These are phyloP conservation scores for Phytopythium montanum DNA, from an alignment of 352 stramenopile species.

Conservation along the genomic window DNA sequence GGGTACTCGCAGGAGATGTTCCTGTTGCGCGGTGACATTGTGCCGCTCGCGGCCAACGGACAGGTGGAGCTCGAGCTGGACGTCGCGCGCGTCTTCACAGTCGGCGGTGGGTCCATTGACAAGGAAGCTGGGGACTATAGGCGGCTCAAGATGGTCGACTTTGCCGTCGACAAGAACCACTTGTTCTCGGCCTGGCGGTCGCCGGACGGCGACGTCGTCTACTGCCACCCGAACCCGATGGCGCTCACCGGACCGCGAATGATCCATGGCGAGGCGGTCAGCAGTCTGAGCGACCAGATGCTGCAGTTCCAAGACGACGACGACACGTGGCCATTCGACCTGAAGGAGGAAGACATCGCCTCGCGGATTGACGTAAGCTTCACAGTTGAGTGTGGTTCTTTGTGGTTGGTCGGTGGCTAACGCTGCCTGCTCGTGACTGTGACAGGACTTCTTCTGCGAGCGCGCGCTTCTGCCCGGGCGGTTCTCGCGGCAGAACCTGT, in stretches of 20 bases:
- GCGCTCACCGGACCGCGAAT: constrained; percentile 54
- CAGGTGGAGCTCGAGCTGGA: constrained; percentile 40
- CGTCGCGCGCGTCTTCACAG: constrained; percentile 50
- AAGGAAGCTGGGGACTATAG: constrained; percentile 17
- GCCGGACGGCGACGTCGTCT: constrained; percentile 50
- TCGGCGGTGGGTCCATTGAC: constrained; percentile 12
- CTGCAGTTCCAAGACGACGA: constrained; percentile 59
- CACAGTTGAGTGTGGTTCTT: not conserved
- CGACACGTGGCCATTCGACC: constrained; percentile 47
- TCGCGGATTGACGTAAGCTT: constrained; percentile 42
- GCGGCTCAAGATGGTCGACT: constrained; percentile 65
- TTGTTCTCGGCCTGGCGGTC: constrained; percentile 75
- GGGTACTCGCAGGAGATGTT: constrained; percentile 58
- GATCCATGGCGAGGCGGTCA: constrained; percentile 46
- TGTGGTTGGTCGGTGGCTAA: not conserved
- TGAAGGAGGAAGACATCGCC: constrained; percentile 35
- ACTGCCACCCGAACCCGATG: constrained; percentile 67
- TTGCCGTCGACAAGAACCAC: constrained; percentile 61
- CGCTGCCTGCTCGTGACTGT: not conserved
- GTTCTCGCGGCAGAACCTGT: constrained; percentile 64
- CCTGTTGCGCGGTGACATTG: constrained; percentile 54
- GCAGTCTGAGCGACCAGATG: constrained; percentile 62
- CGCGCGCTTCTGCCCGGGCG: constrained; percentile 56
- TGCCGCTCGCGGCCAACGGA: constrained; percentile 17
- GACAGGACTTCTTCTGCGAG: constrained; percentile 51